Evolutionary conservation across 148 eudicot species (phyloP).

Genomic region (Pharnaceum exiguum): DNA sequence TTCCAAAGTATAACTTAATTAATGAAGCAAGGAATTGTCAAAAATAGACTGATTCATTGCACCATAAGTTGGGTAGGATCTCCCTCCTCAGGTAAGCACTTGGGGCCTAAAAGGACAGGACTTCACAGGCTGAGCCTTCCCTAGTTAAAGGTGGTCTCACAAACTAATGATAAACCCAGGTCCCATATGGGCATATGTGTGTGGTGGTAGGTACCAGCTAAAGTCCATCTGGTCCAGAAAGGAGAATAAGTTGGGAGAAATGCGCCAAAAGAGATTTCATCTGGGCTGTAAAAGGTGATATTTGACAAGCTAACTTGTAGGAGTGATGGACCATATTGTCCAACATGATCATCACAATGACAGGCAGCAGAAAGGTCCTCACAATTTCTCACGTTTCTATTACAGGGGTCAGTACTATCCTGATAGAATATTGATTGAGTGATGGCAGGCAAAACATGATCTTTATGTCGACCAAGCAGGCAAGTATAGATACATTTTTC

Average conservation of each 20-base stretch:
- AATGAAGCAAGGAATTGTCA: too few relatives aligned
- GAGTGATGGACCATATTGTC: slow-evolving; percentile 1
- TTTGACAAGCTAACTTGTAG: background rate
- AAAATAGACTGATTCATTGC: background rate
- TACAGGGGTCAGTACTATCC: background rate
- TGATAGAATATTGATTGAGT: background rate
- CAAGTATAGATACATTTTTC: background rate
- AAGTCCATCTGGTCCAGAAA: slow-evolving; percentile 6
- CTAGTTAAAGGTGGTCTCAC: background rate
- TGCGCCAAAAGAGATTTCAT: background rate
- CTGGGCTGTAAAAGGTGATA: background rate
- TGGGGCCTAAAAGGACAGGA: background rate
- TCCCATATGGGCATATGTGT: slow-evolving; percentile 4
- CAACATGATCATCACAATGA: slow-evolving; percentile 6
- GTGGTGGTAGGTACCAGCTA: background rate
- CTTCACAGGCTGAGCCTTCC: slow-evolving; percentile 11
- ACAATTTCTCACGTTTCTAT: background rate
- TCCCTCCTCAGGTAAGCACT: too few relatives aligned
- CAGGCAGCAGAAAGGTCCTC: background rate
- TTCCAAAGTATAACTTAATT: too few relatives aligned
- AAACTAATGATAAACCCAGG: background rate
- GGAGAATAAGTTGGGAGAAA: background rate
- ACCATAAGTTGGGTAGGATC: too few relatives aligned
- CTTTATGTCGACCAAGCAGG: background rate
- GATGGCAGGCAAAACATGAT: background rate